Conservation (phyloP, 2,329 filamentous ascomycete species). For the Paecilomyces sp. region DNA sequence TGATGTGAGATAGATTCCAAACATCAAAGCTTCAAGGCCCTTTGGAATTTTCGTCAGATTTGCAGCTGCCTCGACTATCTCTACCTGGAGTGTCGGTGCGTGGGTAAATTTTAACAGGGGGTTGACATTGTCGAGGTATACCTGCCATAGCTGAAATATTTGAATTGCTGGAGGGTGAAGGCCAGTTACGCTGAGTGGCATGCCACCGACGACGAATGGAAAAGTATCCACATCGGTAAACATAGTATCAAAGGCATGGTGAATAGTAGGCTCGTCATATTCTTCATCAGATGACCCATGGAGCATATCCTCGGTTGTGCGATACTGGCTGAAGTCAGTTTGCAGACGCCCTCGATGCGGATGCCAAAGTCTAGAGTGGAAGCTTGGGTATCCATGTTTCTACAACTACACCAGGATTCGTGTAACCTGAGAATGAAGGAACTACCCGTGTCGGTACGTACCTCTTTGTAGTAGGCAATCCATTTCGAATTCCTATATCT, state of each 20-base stretch:
- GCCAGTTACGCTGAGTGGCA: slow-evolving; percentile 2
- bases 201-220: slow-evolving; percentile 48
- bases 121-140: not conserved
- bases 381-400: not conserved
- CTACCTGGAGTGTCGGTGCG: slow-evolving; percentile 54
- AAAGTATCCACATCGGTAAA: slow-evolving; percentile 52
- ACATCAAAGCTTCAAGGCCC: not conserved
- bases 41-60: slow-evolving; percentile 43
- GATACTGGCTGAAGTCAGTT: slow-evolving; percentile 34
- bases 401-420: not conserved
- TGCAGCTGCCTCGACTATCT: slow-evolving; percentile 53
- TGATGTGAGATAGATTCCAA: not conserved
- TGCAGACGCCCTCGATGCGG: not conserved
- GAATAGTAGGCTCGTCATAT: slow-evolving; percentile 47
- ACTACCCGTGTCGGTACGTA: not conserved
- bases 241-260: slow-evolving; percentile 54
- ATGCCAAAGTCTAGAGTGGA: not conserved
- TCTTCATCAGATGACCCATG: slow-evolving; percentile 53
- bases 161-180: slow-evolving; percentile 4
- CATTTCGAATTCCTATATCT: slow-evolving; percentile 6
- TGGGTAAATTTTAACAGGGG: slow-evolving; percentile 60
- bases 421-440: not conserved
- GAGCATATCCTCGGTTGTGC: slow-evolving; percentile 42
- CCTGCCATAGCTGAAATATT: not conserved
- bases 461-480: slow-evolving; percentile 11